phyloP scores from a whole-genome alignment of 495 filamentous ascomycete genomes.

The Penicillium canariense region DNA sequence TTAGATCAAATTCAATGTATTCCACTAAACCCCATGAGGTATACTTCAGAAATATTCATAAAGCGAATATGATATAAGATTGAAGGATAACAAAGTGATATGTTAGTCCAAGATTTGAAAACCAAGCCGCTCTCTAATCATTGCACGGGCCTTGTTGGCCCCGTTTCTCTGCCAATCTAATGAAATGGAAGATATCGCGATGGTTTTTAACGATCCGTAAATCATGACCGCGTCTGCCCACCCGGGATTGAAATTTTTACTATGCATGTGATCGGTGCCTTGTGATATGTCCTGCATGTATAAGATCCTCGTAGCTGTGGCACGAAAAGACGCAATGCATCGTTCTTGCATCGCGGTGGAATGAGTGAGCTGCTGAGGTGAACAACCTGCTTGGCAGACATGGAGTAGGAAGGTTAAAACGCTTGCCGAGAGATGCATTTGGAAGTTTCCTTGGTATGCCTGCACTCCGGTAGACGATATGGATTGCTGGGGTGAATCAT shows the following conservation, averaged over 20 bases:
- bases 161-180: slow-evolving; percentile 12
- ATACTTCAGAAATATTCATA: too few species aligned
- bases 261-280: slow-evolving; percentile 2
- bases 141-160: slow-evolving; percentile 5
- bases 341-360: slow-evolving; percentile 10
- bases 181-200: slow-evolving; percentile 10
- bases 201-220: slow-evolving; percentile 13
- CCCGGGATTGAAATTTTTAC: slow-evolving; percentile 8
- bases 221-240: slow-evolving; percentile 14
- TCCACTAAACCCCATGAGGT: too few species aligned
- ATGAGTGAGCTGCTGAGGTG: slow-evolving; percentile 6
- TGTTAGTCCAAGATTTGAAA: slow-evolving; percentile 9
- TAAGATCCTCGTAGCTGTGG: slow-evolving; percentile 15
- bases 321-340: slow-evolving; percentile 8
- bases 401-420: not conserved
- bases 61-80: slow-evolving; percentile 4
- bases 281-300: slow-evolving; percentile 3
- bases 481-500: not conserved
- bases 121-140: slow-evolving; percentile 13
- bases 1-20: too few species aligned
- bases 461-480: slow-evolving; percentile 6
- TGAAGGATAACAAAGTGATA: not conserved
- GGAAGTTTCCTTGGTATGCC: slow-evolving; percentile 11
- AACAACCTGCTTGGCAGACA: slow-evolving; percentile 2
- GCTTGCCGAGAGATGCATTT: slow-evolving; percentile 9